A percentile compares a stretch with the other conserved stretches of the same genome.
Evolutionary conservation across 768 basidiomycete genomes (phyloP).

Genomic region (Serendipita sp.): DNA sequence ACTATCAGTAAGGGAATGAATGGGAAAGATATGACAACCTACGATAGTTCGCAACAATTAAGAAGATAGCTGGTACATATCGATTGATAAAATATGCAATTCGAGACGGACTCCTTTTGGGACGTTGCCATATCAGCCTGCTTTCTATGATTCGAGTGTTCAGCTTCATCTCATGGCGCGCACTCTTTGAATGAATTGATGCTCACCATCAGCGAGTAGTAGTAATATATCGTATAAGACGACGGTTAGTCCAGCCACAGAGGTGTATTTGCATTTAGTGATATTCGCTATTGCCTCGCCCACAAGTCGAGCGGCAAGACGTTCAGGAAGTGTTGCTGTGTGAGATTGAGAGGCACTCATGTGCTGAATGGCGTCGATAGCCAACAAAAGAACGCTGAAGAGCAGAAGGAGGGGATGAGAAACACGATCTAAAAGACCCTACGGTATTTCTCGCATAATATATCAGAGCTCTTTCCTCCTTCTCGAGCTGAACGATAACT

Average conservation of each 20-base stretch:
- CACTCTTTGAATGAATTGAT: no score
- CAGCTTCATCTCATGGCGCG: neutral
- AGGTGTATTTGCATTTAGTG: constrained; percentile 4
- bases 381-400: no score
- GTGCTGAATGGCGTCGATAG: no score
- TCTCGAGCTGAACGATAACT: no score
- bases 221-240: neutral
- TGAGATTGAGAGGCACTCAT: no score
- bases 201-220: neutral
- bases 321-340: no score
- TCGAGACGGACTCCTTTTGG: neutral
- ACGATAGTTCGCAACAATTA: constrained; percentile 2
- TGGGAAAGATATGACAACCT: neutral
- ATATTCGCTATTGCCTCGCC: neutral
- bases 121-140: neutral
- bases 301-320: no score
- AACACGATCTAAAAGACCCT: no score
- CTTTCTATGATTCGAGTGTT: neutral
- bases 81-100: neutral
- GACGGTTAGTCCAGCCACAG: neutral
- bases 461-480: no score
- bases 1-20: neutral
- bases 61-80: neutral
- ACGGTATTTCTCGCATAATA: no score
- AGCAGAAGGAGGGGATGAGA: no score